Base-by-base conservation (phyloP, 306 rosid species). In the Fagus sylvatica region DNA sequence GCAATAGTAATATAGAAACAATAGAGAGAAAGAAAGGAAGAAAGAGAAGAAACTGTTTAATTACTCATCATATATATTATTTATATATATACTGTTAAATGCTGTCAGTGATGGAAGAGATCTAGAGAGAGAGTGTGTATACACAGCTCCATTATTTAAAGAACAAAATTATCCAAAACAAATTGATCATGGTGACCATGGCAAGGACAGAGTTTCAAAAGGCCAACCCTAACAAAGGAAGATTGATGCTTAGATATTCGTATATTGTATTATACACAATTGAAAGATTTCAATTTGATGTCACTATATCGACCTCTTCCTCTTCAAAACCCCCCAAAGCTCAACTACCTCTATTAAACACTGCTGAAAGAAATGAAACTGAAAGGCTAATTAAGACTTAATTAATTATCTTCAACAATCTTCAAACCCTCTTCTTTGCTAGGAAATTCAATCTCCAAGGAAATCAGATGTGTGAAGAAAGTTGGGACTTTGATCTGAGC, bases 201-300 rank as follows among this genome's bases (percentile, higher is more conserved):
- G 51, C 51, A 46, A 46, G 51, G 51, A 10, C 51, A 46, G 51
- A 46, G 11, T 46, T 46, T 46, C 7, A 28, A 9, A 56, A 28
- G 33, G 11, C 3, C 30, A 56, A 56, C 64, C 64, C 64, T 57
- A 57, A 57, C 30, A 22, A 59, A 22, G 9, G 10, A 30, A 10
- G 15, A 28, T 10, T 12, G 17, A 60, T 60, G 17, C 66, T 32
- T 60, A 19, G 60, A 81, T 75, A 62, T 67, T 40, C 66, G 39
- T 62, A 64, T 85, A 39, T 73, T 73, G 77, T 84, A 79, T 48
- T 82, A 86, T 88, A 88, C 90, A 86, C 84, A 84, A 46, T 82
- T 82, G 76, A 76, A 86, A 80, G 79, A 53, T 78, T 79, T 71
- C 72, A 74, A 73, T 36, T 43, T 66, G 75, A 79, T 74, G 69